phyloP scores from a whole-genome alignment of 176 grass and related monocot genomes.

The Echinochloa phyllopogon region DNA sequence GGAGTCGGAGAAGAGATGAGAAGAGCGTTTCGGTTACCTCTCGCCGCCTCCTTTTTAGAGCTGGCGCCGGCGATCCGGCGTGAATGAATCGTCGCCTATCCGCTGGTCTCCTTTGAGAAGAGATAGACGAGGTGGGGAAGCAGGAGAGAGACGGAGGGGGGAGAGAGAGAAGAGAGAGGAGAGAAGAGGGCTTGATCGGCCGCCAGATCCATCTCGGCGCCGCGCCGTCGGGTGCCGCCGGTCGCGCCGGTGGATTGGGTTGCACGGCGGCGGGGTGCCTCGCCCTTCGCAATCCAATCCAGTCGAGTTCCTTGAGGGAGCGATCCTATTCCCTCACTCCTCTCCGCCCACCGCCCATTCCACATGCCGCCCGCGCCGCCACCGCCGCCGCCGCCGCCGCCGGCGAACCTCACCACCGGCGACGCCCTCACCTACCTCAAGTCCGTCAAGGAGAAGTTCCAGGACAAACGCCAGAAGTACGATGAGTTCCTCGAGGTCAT shows the following conservation, averaged over 20 bases:
- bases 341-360: neutral
- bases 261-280: neutral
- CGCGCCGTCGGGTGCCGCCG: neutral
- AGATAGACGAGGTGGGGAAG: neutral
- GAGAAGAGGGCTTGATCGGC: neutral
- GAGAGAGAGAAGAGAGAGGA: neutral
- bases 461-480: slow-evolving; percentile 85
- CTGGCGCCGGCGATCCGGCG: neutral
- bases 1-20: neutral
- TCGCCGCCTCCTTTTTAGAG: neutral
- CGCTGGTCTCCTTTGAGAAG: neutral
- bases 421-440: slow-evolving; percentile 91
- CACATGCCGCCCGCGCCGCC: neutral
- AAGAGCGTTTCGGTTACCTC: neutral
- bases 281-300: neutral
- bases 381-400: neutral
- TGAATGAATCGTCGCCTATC: neutral
- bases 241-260: neutral
- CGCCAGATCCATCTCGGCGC: neutral
- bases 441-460: slow-evolving; percentile 91
- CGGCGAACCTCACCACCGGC: slow-evolving; percentile 63
- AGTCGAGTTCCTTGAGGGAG: neutral
- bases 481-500: slow-evolving; percentile 98
- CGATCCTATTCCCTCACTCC: neutral
- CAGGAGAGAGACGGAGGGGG: too few relatives aligned